phyloP scores from a whole-genome alignment of 2,329 filamentous ascomycete genomes.

The Alternaria sp. region DNA sequence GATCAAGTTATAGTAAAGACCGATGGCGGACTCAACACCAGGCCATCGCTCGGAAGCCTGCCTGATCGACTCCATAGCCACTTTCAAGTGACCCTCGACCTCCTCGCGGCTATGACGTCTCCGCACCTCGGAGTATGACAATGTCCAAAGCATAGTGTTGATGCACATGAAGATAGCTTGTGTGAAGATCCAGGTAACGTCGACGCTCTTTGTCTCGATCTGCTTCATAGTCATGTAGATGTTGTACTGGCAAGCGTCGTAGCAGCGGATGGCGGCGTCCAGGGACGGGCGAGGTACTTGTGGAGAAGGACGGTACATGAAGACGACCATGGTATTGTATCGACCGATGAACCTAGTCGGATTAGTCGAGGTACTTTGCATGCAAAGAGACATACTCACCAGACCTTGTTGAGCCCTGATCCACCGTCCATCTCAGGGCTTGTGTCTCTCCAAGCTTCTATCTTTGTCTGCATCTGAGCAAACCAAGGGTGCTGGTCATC shows the following conservation, averaged over 20 bases:
- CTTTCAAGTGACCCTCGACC: constrained; percentile 75
- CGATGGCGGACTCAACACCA: constrained; percentile 80
- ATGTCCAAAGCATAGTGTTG: constrained; percentile 88
- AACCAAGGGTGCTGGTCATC: constrained; percentile 90
- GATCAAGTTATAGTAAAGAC: constrained; percentile 86
- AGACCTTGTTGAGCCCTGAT: constrained; percentile 76
- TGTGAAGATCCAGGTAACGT: constrained; percentile 93
- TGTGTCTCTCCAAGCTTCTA: constrained; percentile 78
- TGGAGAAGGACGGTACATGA: constrained; percentile 87
- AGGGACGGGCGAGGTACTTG: constrained; percentile 86
- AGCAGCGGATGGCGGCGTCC: constrained; percentile 80
- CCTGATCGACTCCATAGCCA: constrained; percentile 78
- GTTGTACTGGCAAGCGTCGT: constrained; percentile 80
- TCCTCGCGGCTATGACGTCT: constrained; percentile 74
- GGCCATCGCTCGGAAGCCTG: constrained; percentile 89
- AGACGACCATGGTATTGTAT: constrained; percentile 87
- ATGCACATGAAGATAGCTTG: constrained; percentile 89
- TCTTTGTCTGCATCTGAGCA: constrained; percentile 74
- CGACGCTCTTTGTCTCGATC: constrained; percentile 75
- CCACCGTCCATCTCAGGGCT: constrained; percentile 74
- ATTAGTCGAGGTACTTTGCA: background rate
- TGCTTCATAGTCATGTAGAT: constrained; percentile 82
- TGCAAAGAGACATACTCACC: constrained; percentile 60
- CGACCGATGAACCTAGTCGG: constrained; percentile 65
- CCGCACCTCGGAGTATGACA: constrained; percentile 86